Conservation (phyloP, 73 alveolate species). For the Paramecium primaurelia region DNA sequence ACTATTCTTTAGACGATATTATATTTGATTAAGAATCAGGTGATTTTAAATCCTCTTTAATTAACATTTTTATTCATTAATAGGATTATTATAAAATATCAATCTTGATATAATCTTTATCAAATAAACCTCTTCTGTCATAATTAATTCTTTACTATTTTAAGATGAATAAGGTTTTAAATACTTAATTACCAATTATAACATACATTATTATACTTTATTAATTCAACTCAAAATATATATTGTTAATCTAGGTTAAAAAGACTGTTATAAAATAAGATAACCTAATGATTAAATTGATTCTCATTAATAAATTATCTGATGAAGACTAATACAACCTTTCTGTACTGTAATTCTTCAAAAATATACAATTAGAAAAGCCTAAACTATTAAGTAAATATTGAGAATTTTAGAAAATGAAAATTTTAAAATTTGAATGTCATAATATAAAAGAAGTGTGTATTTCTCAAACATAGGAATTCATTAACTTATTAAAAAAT, state of each 20-base stretch:
- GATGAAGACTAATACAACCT: background rate
- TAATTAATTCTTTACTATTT: background rate
- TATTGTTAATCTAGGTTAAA: too few relatives aligned
- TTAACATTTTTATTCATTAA: background rate
- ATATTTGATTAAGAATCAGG: background rate
- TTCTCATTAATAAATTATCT: background rate
- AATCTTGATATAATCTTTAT: background rate
- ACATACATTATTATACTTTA: too few relatives aligned
- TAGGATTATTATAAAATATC: background rate
- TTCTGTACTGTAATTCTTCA: background rate
- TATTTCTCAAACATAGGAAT: background rate
- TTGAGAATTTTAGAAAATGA: background rate
- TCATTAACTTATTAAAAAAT: background rate
- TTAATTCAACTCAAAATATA: background rate
- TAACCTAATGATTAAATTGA: background rate
- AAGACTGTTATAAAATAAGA: background rate
- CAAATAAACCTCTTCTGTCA: background rate
- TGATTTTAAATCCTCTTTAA: background rate
- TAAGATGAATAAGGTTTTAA: background rate
- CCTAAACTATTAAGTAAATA: background rate
- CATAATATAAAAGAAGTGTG: background rate
- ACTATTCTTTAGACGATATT: background rate
- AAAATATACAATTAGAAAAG: background rate
- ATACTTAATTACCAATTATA: too few relatives aligned
- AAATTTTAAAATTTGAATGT: background rate